Base-by-base conservation (phyloP, 1,284 basidiomycete genomes). In the Bondarzewia mesenterica region DNA sequence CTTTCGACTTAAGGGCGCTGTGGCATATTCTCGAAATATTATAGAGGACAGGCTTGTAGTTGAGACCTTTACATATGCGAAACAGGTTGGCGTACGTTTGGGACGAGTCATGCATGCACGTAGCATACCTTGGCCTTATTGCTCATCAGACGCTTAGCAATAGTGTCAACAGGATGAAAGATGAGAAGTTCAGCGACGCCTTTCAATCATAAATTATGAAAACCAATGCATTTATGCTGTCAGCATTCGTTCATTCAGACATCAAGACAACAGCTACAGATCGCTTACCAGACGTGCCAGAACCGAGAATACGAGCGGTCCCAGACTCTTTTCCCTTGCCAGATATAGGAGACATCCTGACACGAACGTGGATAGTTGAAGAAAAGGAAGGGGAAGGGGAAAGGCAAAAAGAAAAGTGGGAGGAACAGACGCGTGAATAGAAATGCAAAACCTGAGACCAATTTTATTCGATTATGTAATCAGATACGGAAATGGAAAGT, bases 81-180 rank as follows among this genome's bases (percentile, higher is more conserved):
- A 23, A 32, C 42, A 42, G 43, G 41, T 22, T 23, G 41, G 16
- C 5, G 4, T 23, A 7, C 42, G 10, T 18, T 5, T 20, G 25
- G 16, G n/a, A 42, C 18, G 22, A 7, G 27, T 14, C 15, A 47
- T 22, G 48, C 20, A 18, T 10, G 27, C 25, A 16, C 48, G 42
- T 14, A 20, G 50, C 62, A 41, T 49, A 82, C 89, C 73, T 85
- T 85, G 53, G 74, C 73, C 73, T 93, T 93, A 81, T 98, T 97
- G 65, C 91, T 93, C 95, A 98, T 98, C 53, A 99, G 70, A 38
- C 95, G 85, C 70, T 99, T 99, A 18, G 95, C 93, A 51, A 98
- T 85, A 1, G 95, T 99, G 70, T 98, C 94, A 50, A 92, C 89
- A 20, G 89, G 90, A 65, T 92, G 90, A 71, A 93, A 93, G 40